A percentile compares a stretch with the other conserved stretches of the same genome.
Evolutionary conservation across 2,329 filamentous ascomycete species (phyloP).

Genomic region (Aspergillus clavatus): DNA sequence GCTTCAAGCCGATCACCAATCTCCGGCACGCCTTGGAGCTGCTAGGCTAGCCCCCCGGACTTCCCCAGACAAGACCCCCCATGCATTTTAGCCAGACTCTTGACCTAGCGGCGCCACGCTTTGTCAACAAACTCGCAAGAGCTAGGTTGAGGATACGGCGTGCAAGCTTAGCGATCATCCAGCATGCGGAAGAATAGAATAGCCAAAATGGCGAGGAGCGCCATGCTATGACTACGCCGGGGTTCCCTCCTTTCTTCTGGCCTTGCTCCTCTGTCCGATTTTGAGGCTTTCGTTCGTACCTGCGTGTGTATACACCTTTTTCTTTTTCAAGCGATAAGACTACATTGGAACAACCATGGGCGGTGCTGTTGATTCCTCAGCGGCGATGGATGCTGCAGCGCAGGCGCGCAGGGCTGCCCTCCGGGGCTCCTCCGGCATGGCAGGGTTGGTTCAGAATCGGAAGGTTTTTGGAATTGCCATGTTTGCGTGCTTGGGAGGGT

Average conservation of each 20-base stretch:
- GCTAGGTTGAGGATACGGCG: background rate
- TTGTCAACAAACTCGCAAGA: background rate
- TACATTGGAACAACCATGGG: conserved; percentile 6
- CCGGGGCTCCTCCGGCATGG: conserved; percentile 51
- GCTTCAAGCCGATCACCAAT: conserved; percentile 1
- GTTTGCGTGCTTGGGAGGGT: conserved; percentile 59
- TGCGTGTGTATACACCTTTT: too few relatives aligned
- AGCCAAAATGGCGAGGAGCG: conserved; percentile 4
- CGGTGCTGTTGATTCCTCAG: conserved; percentile 11
- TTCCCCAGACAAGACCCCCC: background rate
- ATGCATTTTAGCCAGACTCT: background rate
- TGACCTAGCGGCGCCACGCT: background rate
- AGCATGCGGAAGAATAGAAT: conserved; percentile 1
- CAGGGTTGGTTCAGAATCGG: conserved; percentile 55
- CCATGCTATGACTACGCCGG: background rate
- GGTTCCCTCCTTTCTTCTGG: too few relatives aligned
- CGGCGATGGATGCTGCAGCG: conserved; percentile 45
- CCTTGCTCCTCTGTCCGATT: too few relatives aligned
- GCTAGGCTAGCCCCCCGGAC: background rate
- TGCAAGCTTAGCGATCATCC: conserved; percentile 1
- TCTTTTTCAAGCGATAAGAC: background rate
- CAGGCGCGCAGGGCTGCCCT: conserved; percentile 50
- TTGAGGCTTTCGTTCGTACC: too few relatives aligned
- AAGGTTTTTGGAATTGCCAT: conserved; percentile 57
- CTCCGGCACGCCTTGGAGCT: background rate